phyloP scores from a whole-genome alignment of 177 flowering plant species.

The Vitis hybrid region DNA sequence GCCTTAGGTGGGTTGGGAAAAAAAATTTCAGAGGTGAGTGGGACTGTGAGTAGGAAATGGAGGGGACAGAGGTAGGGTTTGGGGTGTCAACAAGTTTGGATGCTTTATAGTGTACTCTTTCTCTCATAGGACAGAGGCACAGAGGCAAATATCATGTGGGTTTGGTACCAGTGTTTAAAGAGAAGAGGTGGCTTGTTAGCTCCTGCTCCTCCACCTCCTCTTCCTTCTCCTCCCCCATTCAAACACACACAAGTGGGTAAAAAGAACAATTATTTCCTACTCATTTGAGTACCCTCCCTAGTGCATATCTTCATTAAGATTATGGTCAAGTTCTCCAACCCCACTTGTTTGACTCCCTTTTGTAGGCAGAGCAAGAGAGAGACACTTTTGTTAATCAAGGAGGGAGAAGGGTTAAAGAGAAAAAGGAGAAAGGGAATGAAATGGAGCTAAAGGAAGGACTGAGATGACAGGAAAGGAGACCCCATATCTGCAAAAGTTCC shows the following conservation, averaged over 20 bases:
- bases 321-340: slow-evolving; percentile 20
- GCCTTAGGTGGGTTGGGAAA: neutral
- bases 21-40: neutral
- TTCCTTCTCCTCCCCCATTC: slow-evolving; percentile 1
- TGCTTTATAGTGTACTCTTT: slow-evolving; percentile 15
- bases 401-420: neutral
- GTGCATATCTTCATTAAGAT: slow-evolving; percentile 18
- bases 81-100: slow-evolving; percentile 11
- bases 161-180: slow-evolving; percentile 5
- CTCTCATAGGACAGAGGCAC: neutral
- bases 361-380: neutral
- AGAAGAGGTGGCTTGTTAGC: neutral
- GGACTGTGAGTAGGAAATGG: neutral
- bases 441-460: neutral
- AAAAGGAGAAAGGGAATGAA: neutral
- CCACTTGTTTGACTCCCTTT: slow-evolving; percentile 18
- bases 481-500: neutral
- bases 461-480: neutral
- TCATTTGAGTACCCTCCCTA: slow-evolving; percentile 18
- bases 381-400: slow-evolving; percentile 3
- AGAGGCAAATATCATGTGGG: slow-evolving; percentile 8
- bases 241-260: slow-evolving; percentile 12
- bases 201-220: too few species aligned
- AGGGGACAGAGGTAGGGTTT: slow-evolving; percentile 12
- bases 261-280: slow-evolving; percentile 32